Percentiles rank a stretch among this genome's conserved stretches.
Evolutionary conservation across 176 grass and related monocot species (phyloP).

Genomic region (Hordeum marinum): DNA sequence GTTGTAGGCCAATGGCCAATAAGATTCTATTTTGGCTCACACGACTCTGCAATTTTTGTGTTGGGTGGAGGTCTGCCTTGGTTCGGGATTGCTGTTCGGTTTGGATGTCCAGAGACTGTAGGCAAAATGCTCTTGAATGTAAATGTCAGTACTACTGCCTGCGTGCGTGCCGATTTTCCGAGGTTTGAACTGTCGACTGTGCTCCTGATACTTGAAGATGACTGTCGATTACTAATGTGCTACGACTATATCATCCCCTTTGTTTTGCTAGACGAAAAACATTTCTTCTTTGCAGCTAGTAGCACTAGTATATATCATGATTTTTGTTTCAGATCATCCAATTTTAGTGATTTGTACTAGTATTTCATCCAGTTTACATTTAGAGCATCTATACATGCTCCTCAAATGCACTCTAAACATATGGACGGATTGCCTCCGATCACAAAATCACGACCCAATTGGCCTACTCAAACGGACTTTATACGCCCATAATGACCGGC

Average conservation of each 20-base stretch:
- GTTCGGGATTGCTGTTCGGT: not conserved
- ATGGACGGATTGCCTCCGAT: too few relatives aligned
- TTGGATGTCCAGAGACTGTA: not conserved
- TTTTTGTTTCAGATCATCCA: too few relatives aligned
- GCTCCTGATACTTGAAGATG: not conserved
- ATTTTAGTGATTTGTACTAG: too few relatives aligned
- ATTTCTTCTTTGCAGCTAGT: too few relatives aligned
- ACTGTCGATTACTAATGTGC: not conserved
- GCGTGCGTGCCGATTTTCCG: not conserved
- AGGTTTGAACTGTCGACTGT: too few relatives aligned
- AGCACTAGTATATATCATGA: too few relatives aligned
- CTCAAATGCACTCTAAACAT: too few relatives aligned
- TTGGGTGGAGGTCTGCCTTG: not conserved
- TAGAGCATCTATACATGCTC: too few relatives aligned
- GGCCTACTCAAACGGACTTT: too few relatives aligned
- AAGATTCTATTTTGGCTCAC: not conserved
- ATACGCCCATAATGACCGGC: too few relatives aligned
- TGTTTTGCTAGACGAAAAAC: not conserved
- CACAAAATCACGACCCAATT: too few relatives aligned
- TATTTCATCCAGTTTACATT: too few relatives aligned
- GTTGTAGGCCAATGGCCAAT: not conserved
- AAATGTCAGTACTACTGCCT: not conserved
- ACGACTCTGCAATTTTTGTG: not conserved
- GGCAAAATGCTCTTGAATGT: not conserved
- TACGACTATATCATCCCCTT: not conserved